A percentile compares a stretch with the other conserved stretches of the same genome.
Evolutionary conservation across 2,329 filamentous ascomycete species (phyloP).

Genomic region (Tolypocladium amazonense): DNA sequence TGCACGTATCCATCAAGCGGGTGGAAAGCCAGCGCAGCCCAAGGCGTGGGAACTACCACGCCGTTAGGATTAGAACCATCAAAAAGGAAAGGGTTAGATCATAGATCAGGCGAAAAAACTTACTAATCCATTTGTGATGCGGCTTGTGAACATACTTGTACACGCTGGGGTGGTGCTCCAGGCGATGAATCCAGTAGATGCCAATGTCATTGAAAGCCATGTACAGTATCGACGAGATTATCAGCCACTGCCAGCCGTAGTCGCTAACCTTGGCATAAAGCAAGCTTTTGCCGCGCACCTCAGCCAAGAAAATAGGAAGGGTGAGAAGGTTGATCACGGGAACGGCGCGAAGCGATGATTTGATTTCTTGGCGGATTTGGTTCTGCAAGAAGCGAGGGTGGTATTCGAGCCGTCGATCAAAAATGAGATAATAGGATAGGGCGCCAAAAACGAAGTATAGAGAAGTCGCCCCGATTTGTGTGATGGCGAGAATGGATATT

Average conservation of each 20-base stretch:
- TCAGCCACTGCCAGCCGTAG: slow-evolving; percentile 29
- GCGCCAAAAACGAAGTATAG: slow-evolving; percentile 58
- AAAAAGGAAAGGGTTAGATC: no score
- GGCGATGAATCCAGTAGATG: slow-evolving; percentile 38
- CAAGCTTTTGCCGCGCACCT: slow-evolving; percentile 34
- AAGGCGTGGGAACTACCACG: slow-evolving; percentile 34
- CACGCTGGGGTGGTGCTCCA: slow-evolving; percentile 32
- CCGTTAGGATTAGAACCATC: no score
- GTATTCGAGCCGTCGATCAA: slow-evolving; percentile 32
- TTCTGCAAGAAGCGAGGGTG: slow-evolving; percentile 38
- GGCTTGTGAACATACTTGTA: slow-evolving; percentile 38
- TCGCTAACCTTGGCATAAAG: slow-evolving; percentile 28
- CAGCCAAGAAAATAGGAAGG: slow-evolving; percentile 32
- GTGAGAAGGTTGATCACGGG: slow-evolving; percentile 34
- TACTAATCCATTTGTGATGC: slow-evolving; percentile 38
- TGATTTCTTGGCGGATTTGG: slow-evolving; percentile 33
- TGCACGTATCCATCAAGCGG: slow-evolving; percentile 34
- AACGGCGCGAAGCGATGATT: slow-evolving; percentile 28
- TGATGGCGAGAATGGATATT: slow-evolving; percentile 26
- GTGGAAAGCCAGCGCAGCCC: slow-evolving; percentile 36
- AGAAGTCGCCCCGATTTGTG: slow-evolving; percentile 24
- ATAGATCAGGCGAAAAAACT: no score
- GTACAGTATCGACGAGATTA: slow-evolving; percentile 26
- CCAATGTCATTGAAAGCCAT: slow-evolving; percentile 33
- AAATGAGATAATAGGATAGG: slow-evolving; percentile 62